Base-by-base conservation (phyloP, 1,284 basidiomycete genomes). In the Moesziomyces globuligerus region DNA sequence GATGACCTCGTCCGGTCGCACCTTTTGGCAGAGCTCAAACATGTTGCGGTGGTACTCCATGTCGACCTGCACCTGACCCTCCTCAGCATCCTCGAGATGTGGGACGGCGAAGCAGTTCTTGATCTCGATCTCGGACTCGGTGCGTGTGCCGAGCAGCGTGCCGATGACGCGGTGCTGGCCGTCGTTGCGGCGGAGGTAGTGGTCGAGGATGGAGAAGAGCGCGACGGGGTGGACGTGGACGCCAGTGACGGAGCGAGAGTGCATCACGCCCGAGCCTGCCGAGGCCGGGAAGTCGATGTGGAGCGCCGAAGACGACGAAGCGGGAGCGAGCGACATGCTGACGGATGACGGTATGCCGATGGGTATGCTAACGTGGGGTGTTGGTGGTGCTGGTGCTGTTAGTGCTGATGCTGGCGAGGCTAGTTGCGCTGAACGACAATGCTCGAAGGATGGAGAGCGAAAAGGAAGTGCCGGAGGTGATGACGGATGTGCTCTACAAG, bases 31-130 rank as follows among this genome's bases (percentile, higher is more conserved):
- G 55, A 98, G 86, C 68, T 97, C 94, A 79, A 91, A 91, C 91
- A 98, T 93, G 50, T 89, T 89, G 72, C 90, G 89, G 83, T 96
- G 93, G 84, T 97, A 95, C 64, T 96, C 94, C 88, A 94, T 92
- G 83, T 98, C 94, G 65, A 97, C 91, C 50, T 80, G 77, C n/a
- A 81, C 79, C 84, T 93, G 91, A 40, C 74, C 75, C 47, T 78
- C 78, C 60, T 81, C 91, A 76, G 89, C 90, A 43, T 91, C 92
- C 86, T 98, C 95, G 51, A 79, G 53, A 50, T 80, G 80, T 1
- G 79, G 79, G 11, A 81, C 79, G 13, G 79, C 80, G 36, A 81
- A 82, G 48, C 71, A 74, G 61, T 69, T 76, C 49, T 74, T 74
- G 46, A 81, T 72, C 65, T 80, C 80, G 59, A 81, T 78, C 50